phyloP scores from a whole-genome alignment of 148 eudicot species.

The Linanthus parryae region DNA sequence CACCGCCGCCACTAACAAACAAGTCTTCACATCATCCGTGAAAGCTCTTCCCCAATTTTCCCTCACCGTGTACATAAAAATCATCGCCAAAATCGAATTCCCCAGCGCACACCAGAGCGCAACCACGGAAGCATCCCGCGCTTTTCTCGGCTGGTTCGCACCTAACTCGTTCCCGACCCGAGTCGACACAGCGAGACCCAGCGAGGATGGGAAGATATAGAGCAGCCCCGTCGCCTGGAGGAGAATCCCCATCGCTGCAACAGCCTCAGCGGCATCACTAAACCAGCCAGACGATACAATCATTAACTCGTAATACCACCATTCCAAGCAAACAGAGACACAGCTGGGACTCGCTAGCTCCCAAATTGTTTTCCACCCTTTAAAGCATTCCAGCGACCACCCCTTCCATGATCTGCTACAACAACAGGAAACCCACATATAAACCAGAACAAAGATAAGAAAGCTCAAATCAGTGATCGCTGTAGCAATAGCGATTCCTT shows the following conservation, averaged over 20 bases:
- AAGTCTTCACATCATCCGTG: slow-evolving; percentile 28
- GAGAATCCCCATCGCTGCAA: slow-evolving; percentile 66
- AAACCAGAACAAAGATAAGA: slow-evolving; percentile 23
- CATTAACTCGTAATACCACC: slow-evolving; percentile 94
- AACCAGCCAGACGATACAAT: slow-evolving; percentile 39
- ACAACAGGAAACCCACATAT: slow-evolving; percentile 20
- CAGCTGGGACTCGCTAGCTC: slow-evolving; percentile 52
- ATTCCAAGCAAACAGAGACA: slow-evolving; percentile 59
- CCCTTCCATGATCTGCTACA: slow-evolving; percentile 41
- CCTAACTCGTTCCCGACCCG: slow-evolving; percentile 71
- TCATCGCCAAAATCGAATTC: slow-evolving; percentile 37
- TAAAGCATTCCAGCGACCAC: slow-evolving; percentile 32
- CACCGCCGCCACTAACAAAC: slow-evolving; percentile 35
- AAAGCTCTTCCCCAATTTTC: slow-evolving; percentile 46
- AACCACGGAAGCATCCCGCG: slow-evolving; percentile 21
- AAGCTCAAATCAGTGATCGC: slow-evolving; percentile 21
- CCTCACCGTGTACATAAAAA: slow-evolving; percentile 27
- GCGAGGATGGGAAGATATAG: slow-evolving; percentile 57
- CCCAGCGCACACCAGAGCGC: slow-evolving; percentile 31
- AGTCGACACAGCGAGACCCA: slow-evolving; percentile 48
- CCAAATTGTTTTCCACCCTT: slow-evolving; percentile 31
- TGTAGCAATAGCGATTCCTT: slow-evolving; percentile 21
- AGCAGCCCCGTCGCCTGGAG: slow-evolving; percentile 55
- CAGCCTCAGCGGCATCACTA: slow-evolving; percentile 28
- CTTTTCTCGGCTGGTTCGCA: slow-evolving; percentile 35